Evolutionary conservation across 2,329 filamentous ascomycete species (phyloP), one percentile per base, ranked within the genome.

Genomic region (Orbilia oligospora): DNA sequence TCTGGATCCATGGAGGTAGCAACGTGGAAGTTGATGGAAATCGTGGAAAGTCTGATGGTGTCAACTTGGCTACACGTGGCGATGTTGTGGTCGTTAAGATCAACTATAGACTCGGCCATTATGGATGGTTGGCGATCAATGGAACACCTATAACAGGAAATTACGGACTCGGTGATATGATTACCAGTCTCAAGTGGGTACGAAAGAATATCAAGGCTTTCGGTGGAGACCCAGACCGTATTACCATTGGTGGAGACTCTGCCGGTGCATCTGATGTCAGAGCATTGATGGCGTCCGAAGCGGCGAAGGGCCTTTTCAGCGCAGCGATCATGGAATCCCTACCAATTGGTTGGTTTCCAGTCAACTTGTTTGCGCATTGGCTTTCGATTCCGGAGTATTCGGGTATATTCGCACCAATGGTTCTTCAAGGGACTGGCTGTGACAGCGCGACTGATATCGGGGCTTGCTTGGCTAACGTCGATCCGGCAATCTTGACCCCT

Each of bases 91-190:
- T 83, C 0, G 81, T 86, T 9, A 84, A 83, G 1, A 83, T 86
- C 70, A 84, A 85, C 82, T 76, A 76, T 33, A 65, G 72, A 48
- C 46, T 76, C 18, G 72, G 66, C 14, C 58, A 76, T 38, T 71
- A 51, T 18, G 72, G 72, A 44, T 76, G 56, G 56, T 41, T 76
- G 9, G 65, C 72, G 6, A 33, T 76, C 4, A 41, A 71, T 20
- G 66, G 66, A 46, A 76, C 72, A 1, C 49, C 72, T 18, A 53
- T 76, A 6, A 76, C 72, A 0, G 84, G 90, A 1, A 95, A 94
- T 82, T 83, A 93, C 1, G 92, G 92, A 2, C 87, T 93, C 2
- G 86, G 92, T 0, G 92, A 95, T 81, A 91, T 94, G 81, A 87
- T 91, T 36, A 87, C 92, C 80, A 78, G 75, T 14, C 27, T 82